Evolutionary conservation across 176 grass and related monocot species (phyloP).

Genomic region (Aegilops umbellulata): DNA sequence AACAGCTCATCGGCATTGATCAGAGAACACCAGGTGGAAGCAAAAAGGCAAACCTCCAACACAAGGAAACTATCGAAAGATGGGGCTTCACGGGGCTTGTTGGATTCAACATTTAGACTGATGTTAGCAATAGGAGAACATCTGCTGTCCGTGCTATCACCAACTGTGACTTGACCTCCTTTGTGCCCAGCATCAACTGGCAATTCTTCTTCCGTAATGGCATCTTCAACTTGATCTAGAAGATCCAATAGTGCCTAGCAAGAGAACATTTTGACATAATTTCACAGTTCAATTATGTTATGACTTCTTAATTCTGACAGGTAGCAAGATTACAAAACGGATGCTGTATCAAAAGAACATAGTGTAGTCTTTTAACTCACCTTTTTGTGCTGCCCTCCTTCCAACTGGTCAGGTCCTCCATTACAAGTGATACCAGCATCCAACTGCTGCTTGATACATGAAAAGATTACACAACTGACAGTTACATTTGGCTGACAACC

Average conservation of each 20-base stretch:
- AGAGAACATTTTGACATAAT: slow-evolving; percentile 14
- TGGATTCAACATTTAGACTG: slow-evolving; percentile 21
- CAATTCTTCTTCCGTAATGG: slow-evolving; percentile 74
- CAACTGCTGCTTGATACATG: slow-evolving; percentile 33
- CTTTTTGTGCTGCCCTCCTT: slow-evolving; percentile 66
- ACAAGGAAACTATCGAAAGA: slow-evolving; percentile 72
- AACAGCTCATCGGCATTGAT: not conserved
- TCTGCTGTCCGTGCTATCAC: slow-evolving; percentile 8
- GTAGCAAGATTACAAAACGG: not conserved
- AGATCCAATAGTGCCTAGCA: slow-evolving; percentile 79
- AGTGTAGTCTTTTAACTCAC: slow-evolving; percentile 32
- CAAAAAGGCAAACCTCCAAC: slow-evolving; percentile 62
- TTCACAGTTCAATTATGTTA: not conserved
- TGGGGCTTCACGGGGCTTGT: slow-evolving; percentile 17
- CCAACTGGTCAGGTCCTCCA: slow-evolving; percentile 46
- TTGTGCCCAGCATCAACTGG: slow-evolving; percentile 20
- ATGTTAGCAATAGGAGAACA: slow-evolving; percentile 21
- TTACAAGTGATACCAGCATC: slow-evolving; percentile 29
- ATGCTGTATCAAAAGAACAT: not conserved
- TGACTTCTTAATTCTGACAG: slow-evolving; percentile 14
- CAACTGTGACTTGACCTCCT: slow-evolving; percentile 13
- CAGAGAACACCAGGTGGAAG: too few relatives aligned
- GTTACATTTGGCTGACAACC: not conserved
- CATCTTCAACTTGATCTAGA: slow-evolving; percentile 97
- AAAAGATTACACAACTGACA: slow-evolving; percentile 10